These are phyloP conservation scores for Erythrophleum fordii DNA, from an alignment of 306 rosid genomes.

Conservation along the genomic window DNA sequence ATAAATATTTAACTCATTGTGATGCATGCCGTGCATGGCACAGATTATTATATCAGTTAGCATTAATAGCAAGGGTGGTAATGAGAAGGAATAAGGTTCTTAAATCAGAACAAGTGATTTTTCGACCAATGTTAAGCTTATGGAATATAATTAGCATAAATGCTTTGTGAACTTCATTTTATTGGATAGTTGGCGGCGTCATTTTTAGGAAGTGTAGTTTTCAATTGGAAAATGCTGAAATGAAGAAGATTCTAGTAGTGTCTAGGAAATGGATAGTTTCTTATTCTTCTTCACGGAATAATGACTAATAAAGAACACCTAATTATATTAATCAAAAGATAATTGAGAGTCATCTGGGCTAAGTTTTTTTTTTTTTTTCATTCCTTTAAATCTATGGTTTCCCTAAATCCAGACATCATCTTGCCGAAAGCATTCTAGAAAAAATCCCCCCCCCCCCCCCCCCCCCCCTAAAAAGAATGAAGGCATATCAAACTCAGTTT, in stretches of 20 bases:
- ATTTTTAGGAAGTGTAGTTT: constrained; percentile 38
- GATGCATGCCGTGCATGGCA: no score
- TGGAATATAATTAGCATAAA: constrained; percentile 41
- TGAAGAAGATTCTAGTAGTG: no score
- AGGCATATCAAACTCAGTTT: background rate
- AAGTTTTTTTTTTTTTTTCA: constrained; percentile 31
- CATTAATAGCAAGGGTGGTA: no score
- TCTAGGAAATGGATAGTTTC: constrained; percentile 54
- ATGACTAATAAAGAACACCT: constrained; percentile 41
- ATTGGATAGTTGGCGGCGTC: background rate
- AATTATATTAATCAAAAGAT: constrained; percentile 20
- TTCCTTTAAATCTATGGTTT: constrained; percentile 40
- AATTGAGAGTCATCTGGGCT: constrained; percentile 36
- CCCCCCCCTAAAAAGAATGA: background rate
- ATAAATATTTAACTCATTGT: no score
- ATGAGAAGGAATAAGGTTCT: no score
- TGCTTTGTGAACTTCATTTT: constrained; percentile 57
- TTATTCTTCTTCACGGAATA: constrained; percentile 45
- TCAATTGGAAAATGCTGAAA: constrained; percentile 21
- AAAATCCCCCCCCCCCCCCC: no score
- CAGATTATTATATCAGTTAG: no score
- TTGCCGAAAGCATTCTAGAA: constrained; percentile 1
- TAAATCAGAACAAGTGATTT: background rate
- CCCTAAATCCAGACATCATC: background rate
- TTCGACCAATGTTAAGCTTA: background rate